Conservation (phyloP, 352 stramenopile species). For the Peronospora belbahrii region DNA sequence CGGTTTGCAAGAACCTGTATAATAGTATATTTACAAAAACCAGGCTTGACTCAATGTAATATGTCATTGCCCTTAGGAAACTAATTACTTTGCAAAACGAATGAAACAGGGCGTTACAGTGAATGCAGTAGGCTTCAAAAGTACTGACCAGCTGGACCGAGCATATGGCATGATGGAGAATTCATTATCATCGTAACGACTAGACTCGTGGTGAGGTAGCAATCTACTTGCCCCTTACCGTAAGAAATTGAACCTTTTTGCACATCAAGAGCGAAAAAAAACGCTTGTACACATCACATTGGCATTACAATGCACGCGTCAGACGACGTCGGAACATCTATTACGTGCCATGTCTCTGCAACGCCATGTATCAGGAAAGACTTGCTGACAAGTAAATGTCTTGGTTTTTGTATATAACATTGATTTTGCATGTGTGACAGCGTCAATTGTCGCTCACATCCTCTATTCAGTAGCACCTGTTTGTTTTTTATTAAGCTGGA, state of each 20-base stretch:
- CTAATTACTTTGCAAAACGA: background rate
- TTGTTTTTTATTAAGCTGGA: constrained; percentile 8
- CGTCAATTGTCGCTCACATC: background rate
- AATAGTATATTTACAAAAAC: no score
- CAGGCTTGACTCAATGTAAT: no score
- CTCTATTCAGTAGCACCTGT: constrained; percentile 1
- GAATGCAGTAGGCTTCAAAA: no score
- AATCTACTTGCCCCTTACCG: no score
- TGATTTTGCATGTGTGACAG: background rate
- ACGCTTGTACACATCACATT: constrained; percentile 1
- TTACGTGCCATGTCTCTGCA: background rate
- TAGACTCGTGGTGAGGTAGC: no score
- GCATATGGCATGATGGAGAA: constrained; percentile 8
- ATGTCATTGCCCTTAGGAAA: background rate
- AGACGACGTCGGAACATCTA: constrained; percentile 11
- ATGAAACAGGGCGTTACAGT: background rate
- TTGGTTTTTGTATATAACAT: no score
- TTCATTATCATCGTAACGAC: constrained; percentile 8
- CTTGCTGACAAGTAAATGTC: background rate
- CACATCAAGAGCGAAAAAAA: background rate
- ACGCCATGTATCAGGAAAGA: background rate
- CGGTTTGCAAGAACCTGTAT: no score
- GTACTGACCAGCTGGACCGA: constrained; percentile 15
- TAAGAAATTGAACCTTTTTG: constrained; percentile 14
- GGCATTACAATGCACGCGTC: background rate